Evolutionary conservation across 306 rosid genomes (phyloP).

Genomic region (Casuarina glauca): DNA sequence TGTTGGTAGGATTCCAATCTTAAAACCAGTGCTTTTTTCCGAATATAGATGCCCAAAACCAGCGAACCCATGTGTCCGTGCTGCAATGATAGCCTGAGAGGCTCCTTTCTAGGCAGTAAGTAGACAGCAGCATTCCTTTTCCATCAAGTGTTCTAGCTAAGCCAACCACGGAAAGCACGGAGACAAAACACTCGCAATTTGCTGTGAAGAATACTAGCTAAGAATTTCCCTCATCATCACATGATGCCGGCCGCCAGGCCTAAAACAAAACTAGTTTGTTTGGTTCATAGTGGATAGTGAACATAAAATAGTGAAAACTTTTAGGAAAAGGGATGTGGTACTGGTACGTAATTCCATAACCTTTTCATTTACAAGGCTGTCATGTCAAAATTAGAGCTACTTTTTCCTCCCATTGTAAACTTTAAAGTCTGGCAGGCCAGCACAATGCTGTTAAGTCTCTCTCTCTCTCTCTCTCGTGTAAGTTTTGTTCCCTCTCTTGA

Average conservation of each 20-base stretch:
- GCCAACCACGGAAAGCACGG: constrained; percentile 31
- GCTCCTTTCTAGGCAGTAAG: background rate
- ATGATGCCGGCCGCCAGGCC: constrained; percentile 38
- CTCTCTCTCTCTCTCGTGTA: constrained; percentile 18
- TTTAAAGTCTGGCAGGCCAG: constrained; percentile 68
- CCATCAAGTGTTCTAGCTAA: background rate
- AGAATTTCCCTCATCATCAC: constrained; percentile 31
- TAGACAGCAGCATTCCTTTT: background rate
- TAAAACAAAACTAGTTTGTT: constrained; percentile 29
- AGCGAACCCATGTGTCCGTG: background rate
- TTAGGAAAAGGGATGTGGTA: constrained; percentile 57
- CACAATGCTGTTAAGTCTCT: constrained; percentile 44
- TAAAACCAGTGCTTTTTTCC: background rate
- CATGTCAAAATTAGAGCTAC: constrained; percentile 87
- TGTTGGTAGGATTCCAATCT: background rate
- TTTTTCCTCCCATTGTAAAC: constrained; percentile 58
- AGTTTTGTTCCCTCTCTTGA: constrained; percentile 42
- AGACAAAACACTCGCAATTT: constrained; percentile 27
- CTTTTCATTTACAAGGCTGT: constrained; percentile 86
- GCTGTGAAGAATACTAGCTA: constrained; percentile 38
- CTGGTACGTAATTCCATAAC: constrained; percentile 77
- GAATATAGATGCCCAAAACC: background rate
- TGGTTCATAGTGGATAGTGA: constrained; percentile 38
- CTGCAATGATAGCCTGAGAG: background rate
- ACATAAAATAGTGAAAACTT: constrained; percentile 63